These are phyloP conservation scores for Trichoderma polysporum DNA, from an alignment of 2,329 filamentous ascomycete species.

Conservation along the genomic window DNA sequence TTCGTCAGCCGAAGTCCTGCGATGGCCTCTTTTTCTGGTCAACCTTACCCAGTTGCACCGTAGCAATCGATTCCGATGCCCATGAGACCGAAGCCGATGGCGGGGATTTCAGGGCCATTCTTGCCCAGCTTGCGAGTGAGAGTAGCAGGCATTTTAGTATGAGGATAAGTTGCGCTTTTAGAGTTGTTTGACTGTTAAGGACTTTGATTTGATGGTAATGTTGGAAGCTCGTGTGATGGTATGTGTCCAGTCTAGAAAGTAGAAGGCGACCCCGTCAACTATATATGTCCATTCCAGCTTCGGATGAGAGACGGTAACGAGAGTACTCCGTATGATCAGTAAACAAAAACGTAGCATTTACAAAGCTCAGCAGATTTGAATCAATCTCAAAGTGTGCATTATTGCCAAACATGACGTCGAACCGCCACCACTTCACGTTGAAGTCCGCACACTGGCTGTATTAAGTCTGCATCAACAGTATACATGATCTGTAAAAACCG, in stretches of 20 bases:
- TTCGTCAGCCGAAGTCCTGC: background rate
- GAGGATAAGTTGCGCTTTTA: background rate
- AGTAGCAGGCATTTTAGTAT: conserved; percentile 7
- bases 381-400: background rate
- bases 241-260: background rate
- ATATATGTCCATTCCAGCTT: background rate
- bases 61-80: conserved; percentile 41
- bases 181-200: background rate
- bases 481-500: background rate
- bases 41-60: conserved; percentile 34
- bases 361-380: too few relatives aligned
- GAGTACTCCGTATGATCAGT: too few relatives aligned
- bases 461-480: background rate
- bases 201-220: background rate
- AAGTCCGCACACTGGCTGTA: background rate
- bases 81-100: conserved; percentile 56
- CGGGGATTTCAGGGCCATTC: conserved; percentile 50
- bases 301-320: too few relatives aligned
- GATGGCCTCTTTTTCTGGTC: background rate
- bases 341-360: too few relatives aligned
- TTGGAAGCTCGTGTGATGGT: background rate
- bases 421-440: background rate
- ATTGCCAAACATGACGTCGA: background rate
- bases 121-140: conserved; percentile 42
- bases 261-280: background rate